Evolutionary conservation across 768 basidiomycete species (phyloP).

Genomic region (Tephrocybe sp.): DNA sequence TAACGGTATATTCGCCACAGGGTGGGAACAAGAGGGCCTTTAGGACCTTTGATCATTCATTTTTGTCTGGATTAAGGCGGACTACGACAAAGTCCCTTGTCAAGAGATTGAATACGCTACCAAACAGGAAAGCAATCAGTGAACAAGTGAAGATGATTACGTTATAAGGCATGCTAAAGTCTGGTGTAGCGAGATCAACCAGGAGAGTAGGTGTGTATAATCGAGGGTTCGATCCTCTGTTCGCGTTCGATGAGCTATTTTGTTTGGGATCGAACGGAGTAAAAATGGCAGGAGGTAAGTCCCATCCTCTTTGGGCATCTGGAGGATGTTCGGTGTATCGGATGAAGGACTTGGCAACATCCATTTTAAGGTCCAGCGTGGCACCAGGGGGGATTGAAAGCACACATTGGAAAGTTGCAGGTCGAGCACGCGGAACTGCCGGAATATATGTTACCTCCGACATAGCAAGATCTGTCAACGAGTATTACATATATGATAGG

Average conservation of each 20-base stretch:
- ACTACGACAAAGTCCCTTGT: conserved; percentile 77
- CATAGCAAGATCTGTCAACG: conserved; percentile 55
- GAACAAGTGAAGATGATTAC: conserved; percentile 97
- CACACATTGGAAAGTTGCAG: conserved; percentile 73
- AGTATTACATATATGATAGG: conserved; percentile 1
- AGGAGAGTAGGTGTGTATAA: conserved; percentile 83
- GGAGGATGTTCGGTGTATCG: conserved; percentile 96
- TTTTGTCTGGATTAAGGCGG: conserved; percentile 19
- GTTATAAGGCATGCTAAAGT: conserved; percentile 99
- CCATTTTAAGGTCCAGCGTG: conserved; percentile 64
- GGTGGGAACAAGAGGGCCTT: neutral
- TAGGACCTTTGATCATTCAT: conserved; percentile 8
- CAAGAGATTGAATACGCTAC: conserved; percentile 84
- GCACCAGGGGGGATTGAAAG: conserved; percentile 68
- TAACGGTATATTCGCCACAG: neutral
- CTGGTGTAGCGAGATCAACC: conserved; percentile 94
- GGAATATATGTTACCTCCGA: conserved; percentile 65
- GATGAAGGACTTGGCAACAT: conserved; percentile 80
- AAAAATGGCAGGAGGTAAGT: conserved; percentile 84
- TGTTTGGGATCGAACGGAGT: conserved; percentile 33
- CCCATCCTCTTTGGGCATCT: conserved; percentile 94
- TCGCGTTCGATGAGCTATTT: conserved; percentile 15
- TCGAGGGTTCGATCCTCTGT: conserved; percentile 24
- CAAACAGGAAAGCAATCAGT: conserved; percentile 89
- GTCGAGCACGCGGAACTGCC: conserved; percentile 64